phyloP scores from a whole-genome alignment of 1,139 yeast genomes.

The Yamadazyma songkhlaensis region DNA sequence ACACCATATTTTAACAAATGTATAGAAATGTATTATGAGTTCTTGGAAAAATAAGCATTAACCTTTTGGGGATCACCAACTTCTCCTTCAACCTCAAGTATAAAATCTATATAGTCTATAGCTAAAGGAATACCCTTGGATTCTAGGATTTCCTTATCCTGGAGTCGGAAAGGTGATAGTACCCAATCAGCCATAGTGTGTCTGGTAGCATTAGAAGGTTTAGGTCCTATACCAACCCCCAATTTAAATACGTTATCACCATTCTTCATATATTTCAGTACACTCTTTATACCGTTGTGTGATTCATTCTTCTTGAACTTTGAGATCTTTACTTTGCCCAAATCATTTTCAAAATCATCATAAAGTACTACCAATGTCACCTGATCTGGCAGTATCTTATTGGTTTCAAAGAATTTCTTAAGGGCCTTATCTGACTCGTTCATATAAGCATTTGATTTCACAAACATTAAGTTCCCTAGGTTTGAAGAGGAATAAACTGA shows the following conservation, averaged over 20 bases:
- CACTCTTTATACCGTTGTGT: conserved; percentile 39
- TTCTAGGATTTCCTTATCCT: conserved; percentile 19
- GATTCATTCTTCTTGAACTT: conserved; percentile 35
- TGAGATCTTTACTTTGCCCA: conserved; percentile 29
- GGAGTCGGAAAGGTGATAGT: conserved; percentile 24
- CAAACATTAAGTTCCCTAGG: conserved; percentile 22
- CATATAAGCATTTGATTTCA: conserved; percentile 41
- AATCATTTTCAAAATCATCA: conserved; percentile 38
- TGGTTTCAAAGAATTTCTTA: conserved; percentile 20
- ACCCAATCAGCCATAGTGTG: conserved; percentile 44
- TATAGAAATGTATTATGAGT: background rate
- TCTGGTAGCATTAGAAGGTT: conserved; percentile 32
- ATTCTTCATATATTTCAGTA: conserved; percentile 14
- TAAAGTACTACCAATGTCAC: conserved; percentile 26
- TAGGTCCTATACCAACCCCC: conserved; percentile 47
- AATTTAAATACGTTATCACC: conserved; percentile 23
- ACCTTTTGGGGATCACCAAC: conserved; percentile 21
- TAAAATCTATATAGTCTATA: conserved; percentile 18
- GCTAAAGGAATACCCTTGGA: conserved; percentile 15
- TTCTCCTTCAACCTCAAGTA: conserved; percentile 17
- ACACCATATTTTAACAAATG: background rate
- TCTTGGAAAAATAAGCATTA: conserved; percentile 15
- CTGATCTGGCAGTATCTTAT: conserved; percentile 17
- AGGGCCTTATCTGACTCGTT: conserved; percentile 38
- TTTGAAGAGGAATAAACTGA: conserved; percentile 24